Conservation (phyloP, 768 basidiomycete genomes). For the Suillus weaverae region DNA sequence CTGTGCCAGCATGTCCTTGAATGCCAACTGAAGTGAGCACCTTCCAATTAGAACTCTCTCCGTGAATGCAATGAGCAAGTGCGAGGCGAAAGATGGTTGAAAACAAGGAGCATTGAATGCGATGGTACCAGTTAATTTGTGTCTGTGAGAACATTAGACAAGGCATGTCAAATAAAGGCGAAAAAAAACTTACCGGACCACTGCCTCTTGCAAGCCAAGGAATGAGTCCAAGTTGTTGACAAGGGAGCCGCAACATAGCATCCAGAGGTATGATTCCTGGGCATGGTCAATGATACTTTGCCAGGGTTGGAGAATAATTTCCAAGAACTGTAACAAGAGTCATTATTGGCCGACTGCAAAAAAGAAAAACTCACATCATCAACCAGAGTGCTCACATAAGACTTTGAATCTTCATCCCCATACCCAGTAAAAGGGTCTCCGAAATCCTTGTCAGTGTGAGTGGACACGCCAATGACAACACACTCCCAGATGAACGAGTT, state of each 20-base stretch:
- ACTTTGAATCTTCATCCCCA: background rate
- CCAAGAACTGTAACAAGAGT: background rate
- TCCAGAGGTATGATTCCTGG: background rate
- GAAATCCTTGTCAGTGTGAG: background rate
- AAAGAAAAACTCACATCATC: background rate
- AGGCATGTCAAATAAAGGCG: background rate
- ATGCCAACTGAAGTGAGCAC: background rate
- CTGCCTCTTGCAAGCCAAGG: background rate
- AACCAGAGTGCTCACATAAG: background rate
- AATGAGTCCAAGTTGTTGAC: background rate
- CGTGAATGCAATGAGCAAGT: background rate
- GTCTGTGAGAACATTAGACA: background rate
- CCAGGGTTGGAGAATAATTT: background rate
- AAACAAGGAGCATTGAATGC: background rate
- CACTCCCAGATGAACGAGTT: background rate
- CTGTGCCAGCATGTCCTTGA: background rate
- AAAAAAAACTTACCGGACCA: background rate
- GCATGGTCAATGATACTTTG: background rate
- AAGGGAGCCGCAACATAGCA: background rate
- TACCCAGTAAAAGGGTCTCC: background rate
- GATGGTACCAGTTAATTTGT: background rate
- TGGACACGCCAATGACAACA: background rate
- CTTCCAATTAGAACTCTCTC: background rate
- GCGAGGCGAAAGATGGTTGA: background rate
- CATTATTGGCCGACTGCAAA: no score